Evolutionary conservation across 352 stramenopile species (phyloP).

Genomic region (Peronospora destructor): DNA sequence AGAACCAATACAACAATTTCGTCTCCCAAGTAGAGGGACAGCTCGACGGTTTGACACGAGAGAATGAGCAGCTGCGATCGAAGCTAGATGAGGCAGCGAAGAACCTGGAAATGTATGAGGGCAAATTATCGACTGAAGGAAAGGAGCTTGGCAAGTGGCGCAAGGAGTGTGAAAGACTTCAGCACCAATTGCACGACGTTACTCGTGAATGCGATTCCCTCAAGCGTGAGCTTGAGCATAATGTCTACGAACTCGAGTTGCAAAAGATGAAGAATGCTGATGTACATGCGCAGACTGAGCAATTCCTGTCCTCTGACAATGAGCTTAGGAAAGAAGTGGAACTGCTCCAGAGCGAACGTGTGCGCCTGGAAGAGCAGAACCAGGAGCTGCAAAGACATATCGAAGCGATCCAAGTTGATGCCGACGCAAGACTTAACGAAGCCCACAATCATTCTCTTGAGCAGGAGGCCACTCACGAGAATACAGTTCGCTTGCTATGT

Average conservation of each 20-base stretch:
- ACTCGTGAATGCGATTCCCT: conserved; percentile 38
- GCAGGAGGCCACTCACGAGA: conserved; percentile 43
- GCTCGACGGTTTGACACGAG: conserved; percentile 37
- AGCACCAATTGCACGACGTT: conserved; percentile 30
- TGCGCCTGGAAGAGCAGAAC: conserved; percentile 61
- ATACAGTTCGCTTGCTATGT: conserved; percentile 40
- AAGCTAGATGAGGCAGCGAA: conserved; percentile 45
- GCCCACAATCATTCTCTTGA: conserved; percentile 39
- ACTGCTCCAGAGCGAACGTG: conserved; percentile 41
- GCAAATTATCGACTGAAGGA: conserved; percentile 22
- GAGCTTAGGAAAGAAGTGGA: conserved; percentile 50
- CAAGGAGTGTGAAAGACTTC: conserved; percentile 41
- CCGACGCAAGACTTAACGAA: conserved; percentile 41
- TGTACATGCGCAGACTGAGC: conserved; percentile 46
- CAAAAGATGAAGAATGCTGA: conserved; percentile 43
- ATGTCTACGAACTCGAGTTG: conserved; percentile 42
- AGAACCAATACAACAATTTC: conserved; percentile 54
- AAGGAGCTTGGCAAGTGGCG: conserved; percentile 46
- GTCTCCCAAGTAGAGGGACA: conserved; percentile 45
- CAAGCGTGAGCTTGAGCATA: conserved; percentile 48
- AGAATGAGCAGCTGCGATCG: conserved; percentile 50
- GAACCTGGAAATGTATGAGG: conserved; percentile 28
- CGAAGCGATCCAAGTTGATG: conserved; percentile 34
- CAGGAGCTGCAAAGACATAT: conserved; percentile 38
- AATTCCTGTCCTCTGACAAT: conserved; percentile 47